Conservation (phyloP, 2,329 filamentous ascomycete genomes). For the Podosphaera aphanis region DNA sequence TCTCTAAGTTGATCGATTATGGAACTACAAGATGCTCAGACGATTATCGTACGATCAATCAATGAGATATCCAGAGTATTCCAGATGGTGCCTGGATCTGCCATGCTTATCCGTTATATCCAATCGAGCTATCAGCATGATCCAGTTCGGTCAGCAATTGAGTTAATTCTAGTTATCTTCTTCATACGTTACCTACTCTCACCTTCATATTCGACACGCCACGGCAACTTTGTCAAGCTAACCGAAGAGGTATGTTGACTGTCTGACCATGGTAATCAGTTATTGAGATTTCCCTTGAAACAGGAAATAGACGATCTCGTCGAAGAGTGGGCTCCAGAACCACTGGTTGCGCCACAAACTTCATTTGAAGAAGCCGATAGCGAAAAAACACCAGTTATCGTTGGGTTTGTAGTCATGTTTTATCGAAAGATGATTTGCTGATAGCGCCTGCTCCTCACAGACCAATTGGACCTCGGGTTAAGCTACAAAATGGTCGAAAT, state of each 20-base stretch:
- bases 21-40: slow-evolving; percentile 39
- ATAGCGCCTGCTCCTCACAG: slow-evolving; percentile 21
- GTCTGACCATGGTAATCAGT: not conserved
- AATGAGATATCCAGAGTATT: slow-evolving; percentile 39
- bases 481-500: slow-evolving; percentile 67
- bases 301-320: slow-evolving; percentile 89
- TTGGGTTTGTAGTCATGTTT: slow-evolving; percentile 37
- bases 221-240: slow-evolving; percentile 71
- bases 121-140: slow-evolving; percentile 96
- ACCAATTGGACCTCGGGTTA: slow-evolving; percentile 72
- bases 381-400: slow-evolving; percentile 67
- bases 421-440: slow-evolving; percentile 1
- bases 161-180: slow-evolving; percentile 83
- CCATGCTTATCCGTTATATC: slow-evolving; percentile 85
- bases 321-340: slow-evolving; percentile 89
- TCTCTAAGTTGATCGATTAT: too few relatives aligned
- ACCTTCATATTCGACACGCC: slow-evolving; percentile 77
- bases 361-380: slow-evolving; percentile 57
- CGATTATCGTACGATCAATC: slow-evolving; percentile 27
- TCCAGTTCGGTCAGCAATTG: slow-evolving; percentile 76
- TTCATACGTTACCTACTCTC: slow-evolving; percentile 82
- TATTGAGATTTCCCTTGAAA: not conserved
- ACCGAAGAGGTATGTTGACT: slow-evolving; percentile 41
- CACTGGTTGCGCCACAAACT: slow-evolving; percentile 54
- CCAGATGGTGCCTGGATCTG: slow-evolving; percentile 78